phyloP scores from a whole-genome alignment of 495 filamentous ascomycete species.

The Aspergillus steynii region DNA sequence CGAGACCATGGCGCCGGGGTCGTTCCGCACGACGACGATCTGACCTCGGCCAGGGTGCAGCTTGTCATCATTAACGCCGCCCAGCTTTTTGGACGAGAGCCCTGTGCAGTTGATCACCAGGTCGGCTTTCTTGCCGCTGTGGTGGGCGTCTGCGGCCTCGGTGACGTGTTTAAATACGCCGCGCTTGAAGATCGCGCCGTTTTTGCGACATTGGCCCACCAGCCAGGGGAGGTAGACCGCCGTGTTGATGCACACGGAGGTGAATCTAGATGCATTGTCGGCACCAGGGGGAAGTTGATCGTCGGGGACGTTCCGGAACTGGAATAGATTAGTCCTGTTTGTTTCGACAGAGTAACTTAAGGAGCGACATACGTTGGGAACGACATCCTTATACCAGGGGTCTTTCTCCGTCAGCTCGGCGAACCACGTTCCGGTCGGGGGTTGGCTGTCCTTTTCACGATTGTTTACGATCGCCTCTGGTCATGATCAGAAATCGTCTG shows the following conservation, averaged over 20 bases:
- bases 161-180: conserved; percentile 66
- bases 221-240: conserved; percentile 87
- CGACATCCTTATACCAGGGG: conserved; percentile 81
- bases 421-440: conserved; percentile 53
- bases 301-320: conserved; percentile 58
- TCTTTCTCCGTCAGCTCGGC: conserved; percentile 63
- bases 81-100: conserved; percentile 67
- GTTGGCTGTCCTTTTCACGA: conserved; percentile 59
- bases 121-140: conserved; percentile 61
- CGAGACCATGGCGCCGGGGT: conserved; percentile 66
- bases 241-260: conserved; percentile 88
- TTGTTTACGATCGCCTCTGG: conserved; percentile 62
- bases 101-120: conserved; percentile 89
- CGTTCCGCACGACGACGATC: conserved; percentile 84
- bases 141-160: conserved; percentile 67
- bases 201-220: conserved; percentile 68
- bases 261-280: conserved; percentile 70
- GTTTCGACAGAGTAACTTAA: not conserved
- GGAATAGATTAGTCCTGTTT: not conserved
- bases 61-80: conserved; percentile 76
- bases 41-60: conserved; percentile 83
- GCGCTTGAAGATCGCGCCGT: conserved; percentile 65
- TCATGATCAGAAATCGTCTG: conserved; percentile 1
- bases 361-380: conserved; percentile 60
- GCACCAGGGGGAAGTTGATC: conserved; percentile 58